Percentiles rank a stretch among this genome's conserved stretches.
These are phyloP conservation scores for Amborella trichopoda DNA, from an alignment of 164 flowering plant species.

Conservation along the genomic window DNA sequence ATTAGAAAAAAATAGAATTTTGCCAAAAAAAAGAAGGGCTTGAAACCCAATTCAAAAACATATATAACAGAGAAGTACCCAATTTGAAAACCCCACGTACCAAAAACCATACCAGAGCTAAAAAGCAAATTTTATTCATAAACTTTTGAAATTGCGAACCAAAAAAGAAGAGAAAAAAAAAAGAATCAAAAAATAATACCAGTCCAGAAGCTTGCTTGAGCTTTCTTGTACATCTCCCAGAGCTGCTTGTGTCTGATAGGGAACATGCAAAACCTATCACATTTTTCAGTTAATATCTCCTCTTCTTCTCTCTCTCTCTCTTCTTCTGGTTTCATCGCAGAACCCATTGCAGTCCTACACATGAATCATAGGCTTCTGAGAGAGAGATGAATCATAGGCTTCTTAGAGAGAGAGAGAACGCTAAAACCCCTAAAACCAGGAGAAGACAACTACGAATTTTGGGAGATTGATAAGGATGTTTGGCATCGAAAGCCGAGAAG, in stretches of 20 bases:
- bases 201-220: slow-evolving; percentile 77
- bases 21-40: no score
- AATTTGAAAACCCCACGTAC: not conserved
- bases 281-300: slow-evolving; percentile 40
- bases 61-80: not conserved
- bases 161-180: not conserved
- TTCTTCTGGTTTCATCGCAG: slow-evolving; percentile 22
- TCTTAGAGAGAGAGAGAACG: no score
- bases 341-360: slow-evolving; percentile 35
- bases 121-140: not conserved
- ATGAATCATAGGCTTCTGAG: no score
- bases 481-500: no score
- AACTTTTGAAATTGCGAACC: no score
- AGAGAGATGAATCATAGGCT: no score
- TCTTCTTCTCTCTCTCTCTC: slow-evolving; percentile 27
- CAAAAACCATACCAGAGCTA: not conserved
- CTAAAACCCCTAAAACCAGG: no score
- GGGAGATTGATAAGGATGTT: no score
- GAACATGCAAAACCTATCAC: slow-evolving; percentile 69
- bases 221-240: slow-evolving; percentile 97
- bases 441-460: no score
- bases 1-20: no score
- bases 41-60: not conserved
- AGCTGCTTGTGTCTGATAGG: slow-evolving; percentile 52
- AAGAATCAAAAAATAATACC: slow-evolving; percentile 23